Conservation (phyloP, 2,329 filamentous ascomycete species). For the Stagonosporopsis tanaceti region DNA sequence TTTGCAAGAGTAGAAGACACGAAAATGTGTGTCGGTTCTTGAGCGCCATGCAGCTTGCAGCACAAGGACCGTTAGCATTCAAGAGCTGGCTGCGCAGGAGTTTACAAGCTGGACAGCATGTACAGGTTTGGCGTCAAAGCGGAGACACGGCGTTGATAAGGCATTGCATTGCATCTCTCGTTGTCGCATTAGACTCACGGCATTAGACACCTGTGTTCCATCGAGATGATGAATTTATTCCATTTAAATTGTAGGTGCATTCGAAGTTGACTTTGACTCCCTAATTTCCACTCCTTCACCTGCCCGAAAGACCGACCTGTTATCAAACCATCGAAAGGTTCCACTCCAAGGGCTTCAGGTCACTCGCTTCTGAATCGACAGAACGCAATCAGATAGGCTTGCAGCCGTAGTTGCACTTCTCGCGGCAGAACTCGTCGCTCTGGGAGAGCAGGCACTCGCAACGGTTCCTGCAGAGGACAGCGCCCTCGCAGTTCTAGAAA, state of each 20-base stretch:
- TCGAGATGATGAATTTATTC: neutral
- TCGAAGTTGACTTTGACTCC: too few species aligned
- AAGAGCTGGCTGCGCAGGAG: neutral
- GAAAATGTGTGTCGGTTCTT: neutral
- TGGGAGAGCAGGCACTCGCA: slow-evolving; percentile 1
- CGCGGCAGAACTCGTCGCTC: neutral
- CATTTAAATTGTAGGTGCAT: too few species aligned
- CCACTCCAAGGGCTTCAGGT: neutral
- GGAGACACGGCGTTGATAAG: neutral
- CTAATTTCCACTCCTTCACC: neutral
- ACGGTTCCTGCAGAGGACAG: neutral
- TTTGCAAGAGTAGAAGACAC: neutral
- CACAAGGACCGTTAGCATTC: neutral
- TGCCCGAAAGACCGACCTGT: neutral
- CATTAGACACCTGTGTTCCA: neutral
- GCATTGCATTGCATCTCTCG: neutral
- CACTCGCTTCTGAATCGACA: neutral
- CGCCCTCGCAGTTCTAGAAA: neutral
- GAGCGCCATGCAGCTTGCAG: neutral
- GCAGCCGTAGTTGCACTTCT: neutral
- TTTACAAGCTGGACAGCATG: neutral
- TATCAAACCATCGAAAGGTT: neutral
- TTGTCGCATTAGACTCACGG: neutral
- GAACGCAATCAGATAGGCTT: neutral
- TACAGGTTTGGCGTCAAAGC: neutral